Conservation (phyloP, 331 rosid species). For the Spiraea crenata region DNA sequence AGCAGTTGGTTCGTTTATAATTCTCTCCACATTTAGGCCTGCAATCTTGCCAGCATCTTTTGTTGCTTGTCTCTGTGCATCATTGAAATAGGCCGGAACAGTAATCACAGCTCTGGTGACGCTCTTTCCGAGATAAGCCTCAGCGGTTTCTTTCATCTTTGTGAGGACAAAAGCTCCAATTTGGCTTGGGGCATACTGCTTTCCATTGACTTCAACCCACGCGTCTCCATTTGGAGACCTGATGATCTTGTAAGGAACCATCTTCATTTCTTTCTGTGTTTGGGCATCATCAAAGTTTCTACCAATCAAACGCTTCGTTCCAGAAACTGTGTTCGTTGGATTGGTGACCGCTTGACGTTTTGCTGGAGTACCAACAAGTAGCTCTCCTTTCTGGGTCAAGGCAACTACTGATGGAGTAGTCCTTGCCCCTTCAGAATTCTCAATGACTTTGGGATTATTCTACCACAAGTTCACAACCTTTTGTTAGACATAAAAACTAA, state of each 20-base stretch:
- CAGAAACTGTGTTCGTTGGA: constrained; percentile 75
- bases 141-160: constrained; percentile 98
- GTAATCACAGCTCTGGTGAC: constrained; percentile 67
- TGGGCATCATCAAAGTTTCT: constrained; percentile 88
- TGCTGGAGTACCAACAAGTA: constrained; percentile 86
- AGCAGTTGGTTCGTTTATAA: constrained; percentile 94
- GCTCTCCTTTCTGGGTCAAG: constrained; percentile 78
- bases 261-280: constrained; percentile 95
- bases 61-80: constrained; percentile 95
- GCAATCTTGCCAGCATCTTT: constrained; percentile 92
- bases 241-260: constrained; percentile 91
- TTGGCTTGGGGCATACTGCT: constrained; percentile 78
- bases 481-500: constrained; percentile 10
- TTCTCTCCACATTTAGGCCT: constrained; percentile 85
- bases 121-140: constrained; percentile 83
- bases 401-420: constrained; percentile 97
- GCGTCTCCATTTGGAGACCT: constrained; percentile 95
- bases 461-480: constrained; percentile 11
- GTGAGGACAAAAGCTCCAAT: constrained; percentile 86
- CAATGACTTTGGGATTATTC: constrained; percentile 90
- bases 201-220: constrained; percentile 93
- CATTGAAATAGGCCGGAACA: constrained; percentile 93
- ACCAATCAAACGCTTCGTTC: constrained; percentile 83
- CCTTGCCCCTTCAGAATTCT: constrained; percentile 87
- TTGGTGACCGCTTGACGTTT: constrained; percentile 93